Conservation (phyloP, 2,329 filamentous ascomycete species). For the Ramularia collo-cygni region DNA sequence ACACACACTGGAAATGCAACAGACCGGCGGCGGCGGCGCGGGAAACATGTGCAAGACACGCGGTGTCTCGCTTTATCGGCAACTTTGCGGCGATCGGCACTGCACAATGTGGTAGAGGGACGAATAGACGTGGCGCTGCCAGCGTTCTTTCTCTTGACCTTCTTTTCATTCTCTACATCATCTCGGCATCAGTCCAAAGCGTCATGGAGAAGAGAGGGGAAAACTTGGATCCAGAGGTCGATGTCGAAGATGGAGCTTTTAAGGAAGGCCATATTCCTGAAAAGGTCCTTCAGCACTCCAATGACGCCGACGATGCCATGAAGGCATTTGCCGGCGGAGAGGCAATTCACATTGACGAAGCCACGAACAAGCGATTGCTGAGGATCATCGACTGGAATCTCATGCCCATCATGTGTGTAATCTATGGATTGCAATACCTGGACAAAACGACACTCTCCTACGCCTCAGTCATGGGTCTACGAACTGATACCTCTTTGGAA, state of each 20-base stretch:
- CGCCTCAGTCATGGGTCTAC: slow-evolving; percentile 46
- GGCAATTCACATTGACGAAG: slow-evolving; percentile 47
- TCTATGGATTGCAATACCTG: slow-evolving; percentile 55
- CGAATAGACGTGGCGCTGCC: background rate
- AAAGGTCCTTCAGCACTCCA: slow-evolving; percentile 45
- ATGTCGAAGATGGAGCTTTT: slow-evolving; percentile 22
- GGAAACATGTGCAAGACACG: too few relatives aligned
- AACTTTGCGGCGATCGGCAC: too few relatives aligned
- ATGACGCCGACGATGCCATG: slow-evolving; percentile 56
- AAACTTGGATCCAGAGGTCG: slow-evolving; percentile 19
- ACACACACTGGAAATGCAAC: too few relatives aligned
- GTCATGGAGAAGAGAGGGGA: slow-evolving; percentile 12
- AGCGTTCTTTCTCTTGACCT: background rate
- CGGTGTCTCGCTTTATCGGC: too few relatives aligned
- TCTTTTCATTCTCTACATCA: background rate
- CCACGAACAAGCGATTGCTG: slow-evolving; percentile 53
- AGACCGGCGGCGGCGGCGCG: too few relatives aligned
- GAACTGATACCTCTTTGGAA: slow-evolving; percentile 39
- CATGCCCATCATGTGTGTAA: slow-evolving; percentile 51
- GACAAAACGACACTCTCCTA: slow-evolving; percentile 54
- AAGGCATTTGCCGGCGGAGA: slow-evolving; percentile 50
- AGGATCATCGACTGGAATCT: slow-evolving; percentile 56
- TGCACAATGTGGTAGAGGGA: too few relatives aligned
- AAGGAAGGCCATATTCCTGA: slow-evolving; percentile 24
- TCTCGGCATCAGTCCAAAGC: background rate